phyloP scores from a whole-genome alignment of 192 early-diverging fungal genomes.

The Podila clonocystis region DNA sequence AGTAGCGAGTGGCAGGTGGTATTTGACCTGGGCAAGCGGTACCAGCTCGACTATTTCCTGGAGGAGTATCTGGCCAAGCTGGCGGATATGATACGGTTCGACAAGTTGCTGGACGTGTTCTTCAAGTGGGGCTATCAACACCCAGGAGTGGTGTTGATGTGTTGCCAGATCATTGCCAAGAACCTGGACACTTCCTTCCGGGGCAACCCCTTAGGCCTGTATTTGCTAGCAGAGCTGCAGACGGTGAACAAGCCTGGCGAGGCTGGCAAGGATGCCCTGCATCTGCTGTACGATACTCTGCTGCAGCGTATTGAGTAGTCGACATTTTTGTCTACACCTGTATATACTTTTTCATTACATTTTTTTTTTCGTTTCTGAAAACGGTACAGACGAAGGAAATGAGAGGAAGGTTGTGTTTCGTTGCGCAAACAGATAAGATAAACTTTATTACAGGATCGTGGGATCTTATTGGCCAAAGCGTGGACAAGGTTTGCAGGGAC shows the following conservation, averaged over 20 bases:
- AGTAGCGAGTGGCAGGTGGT: constrained; percentile 17
- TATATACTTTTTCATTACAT: too few relatives aligned
- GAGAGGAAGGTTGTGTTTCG: too few relatives aligned
- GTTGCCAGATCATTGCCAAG: constrained; percentile 20
- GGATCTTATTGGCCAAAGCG: too few relatives aligned
- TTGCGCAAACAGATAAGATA: too few relatives aligned
- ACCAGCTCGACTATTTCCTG: constrained; percentile 16
- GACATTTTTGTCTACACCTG: too few relatives aligned
- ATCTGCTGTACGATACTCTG: background rate
- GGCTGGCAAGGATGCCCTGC: background rate
- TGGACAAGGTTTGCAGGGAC: too few relatives aligned
- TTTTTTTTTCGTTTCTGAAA: too few relatives aligned
- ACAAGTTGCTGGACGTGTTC: constrained; percentile 34
- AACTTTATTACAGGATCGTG: too few relatives aligned
- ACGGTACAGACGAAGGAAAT: too few relatives aligned
- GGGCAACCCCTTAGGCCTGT: constrained; percentile 2
- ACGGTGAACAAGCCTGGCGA: background rate
- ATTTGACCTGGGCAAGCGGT: constrained; percentile 18
- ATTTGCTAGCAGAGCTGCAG: background rate
- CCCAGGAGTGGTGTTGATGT: constrained; percentile 6
- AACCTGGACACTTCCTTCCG: constrained; percentile 5
- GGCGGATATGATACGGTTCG: constrained; percentile 15
- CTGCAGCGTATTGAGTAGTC: background rate
- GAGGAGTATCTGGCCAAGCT: constrained; percentile 20
- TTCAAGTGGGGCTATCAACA: constrained; percentile 30